These are phyloP conservation scores for Pichia sp. DNA, from an alignment of 1,139 yeast species.

Conservation along the genomic window DNA sequence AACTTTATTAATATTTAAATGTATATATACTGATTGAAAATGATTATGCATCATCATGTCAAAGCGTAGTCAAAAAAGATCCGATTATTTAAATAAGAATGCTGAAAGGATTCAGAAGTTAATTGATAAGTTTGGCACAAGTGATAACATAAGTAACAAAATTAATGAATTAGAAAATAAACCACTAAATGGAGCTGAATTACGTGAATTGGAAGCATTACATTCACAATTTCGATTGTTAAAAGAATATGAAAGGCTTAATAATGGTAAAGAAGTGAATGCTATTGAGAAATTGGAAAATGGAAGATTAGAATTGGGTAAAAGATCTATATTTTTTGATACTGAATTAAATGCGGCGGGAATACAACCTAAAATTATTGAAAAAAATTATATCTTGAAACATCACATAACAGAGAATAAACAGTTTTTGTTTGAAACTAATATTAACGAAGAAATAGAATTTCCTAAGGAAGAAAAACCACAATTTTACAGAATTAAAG, in stretches of 20 bases:
- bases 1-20: too few relatives aligned
- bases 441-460: conserved; percentile 14
- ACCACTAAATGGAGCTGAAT: background rate
- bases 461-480: conserved; percentile 29
- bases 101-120: background rate
- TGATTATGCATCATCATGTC: too few relatives aligned
- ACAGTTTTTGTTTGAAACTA: background rate
- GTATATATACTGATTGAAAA: too few relatives aligned
- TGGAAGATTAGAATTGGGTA: background rate
- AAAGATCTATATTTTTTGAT: conserved; percentile 35
- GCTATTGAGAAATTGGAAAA: background rate
- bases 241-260: conserved; percentile 2
- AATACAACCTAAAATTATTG: background rate
- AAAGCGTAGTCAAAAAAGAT: too few relatives aligned
- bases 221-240: conserved; percentile 1
- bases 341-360: conserved; percentile 34
- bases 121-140: background rate
- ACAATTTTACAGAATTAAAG: conserved; percentile 27
- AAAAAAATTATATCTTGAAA: too few relatives aligned
- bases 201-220: conserved; percentile 2
- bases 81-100: too few relatives aligned
- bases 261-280: background rate
- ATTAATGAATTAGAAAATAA: conserved; percentile 1
- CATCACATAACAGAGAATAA: too few relatives aligned
- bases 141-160: background rate